Evolutionary conservation across 1,139 yeast species (phyloP).

Genomic region (Taphrina populina): DNA sequence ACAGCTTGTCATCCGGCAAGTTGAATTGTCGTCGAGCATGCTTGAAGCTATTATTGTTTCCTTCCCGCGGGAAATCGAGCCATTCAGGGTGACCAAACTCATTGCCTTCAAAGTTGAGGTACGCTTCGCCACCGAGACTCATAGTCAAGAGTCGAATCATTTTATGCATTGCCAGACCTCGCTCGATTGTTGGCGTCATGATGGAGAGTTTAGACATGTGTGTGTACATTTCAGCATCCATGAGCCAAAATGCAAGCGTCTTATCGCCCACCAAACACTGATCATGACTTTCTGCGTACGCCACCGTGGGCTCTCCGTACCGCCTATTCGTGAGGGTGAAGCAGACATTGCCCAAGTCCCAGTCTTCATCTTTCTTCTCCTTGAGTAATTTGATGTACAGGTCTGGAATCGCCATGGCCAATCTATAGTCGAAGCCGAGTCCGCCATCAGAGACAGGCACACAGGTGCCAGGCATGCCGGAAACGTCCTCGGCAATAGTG

Average conservation of each 20-base stretch:
- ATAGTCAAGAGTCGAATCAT: slow-evolving; percentile 83
- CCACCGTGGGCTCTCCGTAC: slow-evolving; percentile 82
- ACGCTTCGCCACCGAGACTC: slow-evolving; percentile 92
- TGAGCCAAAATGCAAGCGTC: slow-evolving; percentile 93
- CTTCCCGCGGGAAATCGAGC: slow-evolving; percentile 93
- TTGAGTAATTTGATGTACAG: slow-evolving; percentile 97
- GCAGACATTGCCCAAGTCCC: slow-evolving; percentile 82
- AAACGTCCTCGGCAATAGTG: slow-evolving; percentile 93
- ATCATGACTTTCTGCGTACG: slow-evolving; percentile 94
- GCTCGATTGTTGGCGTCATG: slow-evolving; percentile 72
- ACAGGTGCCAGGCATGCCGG: slow-evolving; percentile 96
- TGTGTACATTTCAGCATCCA: slow-evolving; percentile 97
- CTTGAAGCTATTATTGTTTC: slow-evolving; percentile 83
- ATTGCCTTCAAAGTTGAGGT: slow-evolving; percentile 92
- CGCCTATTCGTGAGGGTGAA: slow-evolving; percentile 85
- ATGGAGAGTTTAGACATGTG: slow-evolving; percentile 80
- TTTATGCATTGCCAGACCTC: slow-evolving; percentile 89
- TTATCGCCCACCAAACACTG: slow-evolving; percentile 98
- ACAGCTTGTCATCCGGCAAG: slow-evolving; percentile 70
- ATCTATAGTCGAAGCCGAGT: slow-evolving; percentile 85
- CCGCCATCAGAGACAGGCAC: slow-evolving; percentile 74
- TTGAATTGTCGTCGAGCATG: slow-evolving; percentile 95
- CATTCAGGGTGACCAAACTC: slow-evolving; percentile 99
- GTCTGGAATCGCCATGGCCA: slow-evolving; percentile 97
- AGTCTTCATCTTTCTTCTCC: slow-evolving; percentile 79